These are phyloP conservation scores for Kalaharituber pfeilii DNA, from an alignment of 2,329 filamentous ascomycete genomes.

Conservation along the genomic window DNA sequence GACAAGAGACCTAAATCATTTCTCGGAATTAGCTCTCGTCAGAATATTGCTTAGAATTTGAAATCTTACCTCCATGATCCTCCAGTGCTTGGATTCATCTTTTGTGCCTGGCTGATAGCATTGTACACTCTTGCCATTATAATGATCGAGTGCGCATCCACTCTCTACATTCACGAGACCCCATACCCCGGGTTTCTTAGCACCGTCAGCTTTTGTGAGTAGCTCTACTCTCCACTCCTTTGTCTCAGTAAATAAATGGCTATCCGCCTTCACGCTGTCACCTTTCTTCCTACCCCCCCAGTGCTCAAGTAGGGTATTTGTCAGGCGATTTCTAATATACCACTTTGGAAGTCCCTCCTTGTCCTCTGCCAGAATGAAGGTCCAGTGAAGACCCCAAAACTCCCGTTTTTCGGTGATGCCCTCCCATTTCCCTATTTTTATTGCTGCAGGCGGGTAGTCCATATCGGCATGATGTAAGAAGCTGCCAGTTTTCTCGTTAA, in stretches of 20 bases:
- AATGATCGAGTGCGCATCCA: background rate
- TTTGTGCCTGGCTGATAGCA: background rate
- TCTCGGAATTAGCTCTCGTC: background rate
- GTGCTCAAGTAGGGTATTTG: background rate
- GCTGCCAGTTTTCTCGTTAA: background rate
- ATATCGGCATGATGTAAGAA: background rate
- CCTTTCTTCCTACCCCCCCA: background rate
- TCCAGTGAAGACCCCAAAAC: background rate
- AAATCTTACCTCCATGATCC: background rate
- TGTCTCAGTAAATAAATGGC: background rate
- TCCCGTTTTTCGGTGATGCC: background rate
- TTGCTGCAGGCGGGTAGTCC: background rate
- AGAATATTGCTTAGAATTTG: background rate
- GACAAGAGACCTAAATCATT: background rate
- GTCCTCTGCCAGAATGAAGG: background rate
- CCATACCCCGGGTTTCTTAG: background rate
- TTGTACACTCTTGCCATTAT: background rate
- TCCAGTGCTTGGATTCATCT: background rate
- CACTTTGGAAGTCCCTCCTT: background rate
- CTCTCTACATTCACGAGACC: background rate
- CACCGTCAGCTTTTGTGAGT: background rate
- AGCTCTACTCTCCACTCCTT: background rate
- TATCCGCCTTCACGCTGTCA: background rate
- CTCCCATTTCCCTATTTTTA: background rate
- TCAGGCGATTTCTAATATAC: background rate